A percentile compares a stretch with the other conserved stretches of the same genome.
Conservation (phyloP, 768 basidiomycete genomes). For the Naematelia aurantialba region DNA sequence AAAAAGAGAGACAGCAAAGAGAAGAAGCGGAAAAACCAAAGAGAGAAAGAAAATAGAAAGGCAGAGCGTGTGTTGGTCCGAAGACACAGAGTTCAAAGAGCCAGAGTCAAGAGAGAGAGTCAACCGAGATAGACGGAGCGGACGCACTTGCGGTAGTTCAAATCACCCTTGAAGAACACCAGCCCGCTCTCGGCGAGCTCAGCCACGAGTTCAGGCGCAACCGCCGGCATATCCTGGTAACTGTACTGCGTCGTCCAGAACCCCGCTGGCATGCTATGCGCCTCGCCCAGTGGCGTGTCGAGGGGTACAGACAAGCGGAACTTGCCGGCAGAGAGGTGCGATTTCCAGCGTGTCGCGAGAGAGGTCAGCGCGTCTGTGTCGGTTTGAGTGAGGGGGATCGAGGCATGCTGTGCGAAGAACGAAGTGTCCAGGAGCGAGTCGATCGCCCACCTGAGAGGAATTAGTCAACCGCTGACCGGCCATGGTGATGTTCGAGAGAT, state of each 20-base stretch:
- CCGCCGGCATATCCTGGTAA: constrained; percentile 45
- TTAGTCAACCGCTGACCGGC: not conserved
- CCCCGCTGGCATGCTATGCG: constrained; percentile 45
- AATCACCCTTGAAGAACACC: constrained; percentile 51
- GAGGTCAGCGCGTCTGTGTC: constrained; percentile 52
- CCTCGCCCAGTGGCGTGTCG: constrained; percentile 60
- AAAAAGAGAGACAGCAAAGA: no score
- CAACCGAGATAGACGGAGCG: no score
- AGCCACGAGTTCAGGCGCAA: constrained; percentile 56
- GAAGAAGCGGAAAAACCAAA: no score
- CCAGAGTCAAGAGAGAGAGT: no score
- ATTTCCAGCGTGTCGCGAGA: constrained; percentile 69
- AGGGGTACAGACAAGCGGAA: constrained; percentile 70
- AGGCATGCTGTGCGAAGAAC: constrained; percentile 58
- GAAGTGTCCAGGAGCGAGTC: constrained; percentile 53
- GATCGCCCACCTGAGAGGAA: constrained; percentile 54
- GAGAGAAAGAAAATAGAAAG: not conserved
- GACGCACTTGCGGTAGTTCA: constrained; percentile 85
- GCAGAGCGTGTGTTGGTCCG: not conserved
- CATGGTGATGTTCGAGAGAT: not conserved
- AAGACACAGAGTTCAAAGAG: not conserved
- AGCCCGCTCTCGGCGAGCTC: constrained; percentile 39
- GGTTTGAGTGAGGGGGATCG: constrained; percentile 39
- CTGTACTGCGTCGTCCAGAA: constrained; percentile 50
- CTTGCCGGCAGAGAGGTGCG: constrained; percentile 64